phyloP scores from a whole-genome alignment of 331 rosid species.

The Dryas integrifolia region DNA sequence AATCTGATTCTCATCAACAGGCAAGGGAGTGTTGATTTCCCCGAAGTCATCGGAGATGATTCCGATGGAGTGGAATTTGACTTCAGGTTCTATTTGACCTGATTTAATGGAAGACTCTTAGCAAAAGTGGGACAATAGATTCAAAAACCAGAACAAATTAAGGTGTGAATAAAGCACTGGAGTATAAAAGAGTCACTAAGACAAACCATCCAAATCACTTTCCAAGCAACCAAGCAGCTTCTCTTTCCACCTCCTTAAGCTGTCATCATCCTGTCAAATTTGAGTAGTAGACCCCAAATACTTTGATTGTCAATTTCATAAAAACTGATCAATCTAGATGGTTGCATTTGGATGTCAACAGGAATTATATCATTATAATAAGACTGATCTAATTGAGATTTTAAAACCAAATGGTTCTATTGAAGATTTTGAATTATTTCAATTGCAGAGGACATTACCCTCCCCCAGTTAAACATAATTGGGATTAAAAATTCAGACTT shows the following conservation, averaged over 20 bases:
- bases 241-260: slow-evolving; percentile 98
- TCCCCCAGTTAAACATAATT: background rate
- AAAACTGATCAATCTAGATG: background rate
- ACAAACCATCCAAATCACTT: slow-evolving; percentile 70
- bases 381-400: background rate
- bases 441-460: background rate
- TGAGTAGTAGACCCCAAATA: background rate
- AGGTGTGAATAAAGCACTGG: slow-evolving; percentile 3
- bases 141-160: slow-evolving; percentile 23
- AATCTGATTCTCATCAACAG: slow-evolving; percentile 46
- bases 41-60: slow-evolving; percentile 69
- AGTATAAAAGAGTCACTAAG: slow-evolving; percentile 6
- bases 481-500: slow-evolving; percentile 5
- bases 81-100: slow-evolving; percentile 87
- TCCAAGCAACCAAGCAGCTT: slow-evolving; percentile 90
- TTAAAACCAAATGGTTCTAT: background rate
- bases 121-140: slow-evolving; percentile 11
- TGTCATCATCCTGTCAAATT: slow-evolving; percentile 75
- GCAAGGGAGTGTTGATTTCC: slow-evolving; percentile 67
- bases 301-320: background rate
- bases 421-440: background rate
- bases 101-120: slow-evolving; percentile 6
- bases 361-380: background rate
- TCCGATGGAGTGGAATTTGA: slow-evolving; percentile 75
- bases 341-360: slow-evolving; percentile 3